Base-by-base conservation (phyloP, 2,329 filamentous ascomycete species). In the Fusarium sarcochroum region DNA sequence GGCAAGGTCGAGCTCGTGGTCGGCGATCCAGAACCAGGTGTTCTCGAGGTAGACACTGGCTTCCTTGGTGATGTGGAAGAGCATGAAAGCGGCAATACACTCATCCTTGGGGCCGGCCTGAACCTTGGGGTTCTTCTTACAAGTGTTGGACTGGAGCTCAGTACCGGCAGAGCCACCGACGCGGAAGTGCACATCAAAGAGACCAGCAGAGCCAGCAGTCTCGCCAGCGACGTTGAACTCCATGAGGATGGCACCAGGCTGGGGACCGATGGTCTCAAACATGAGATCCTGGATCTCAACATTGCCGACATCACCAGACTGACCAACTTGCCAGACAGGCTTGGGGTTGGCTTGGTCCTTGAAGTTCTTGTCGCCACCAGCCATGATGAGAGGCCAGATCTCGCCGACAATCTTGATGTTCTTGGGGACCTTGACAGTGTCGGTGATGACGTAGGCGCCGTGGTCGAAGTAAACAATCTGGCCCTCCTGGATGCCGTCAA, bases 141-240 rank as follows among this genome's bases (percentile, higher is more conserved):
- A 98, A 56, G 85, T 90, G 78, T 93, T 86, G 18, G 90, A 91
- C 80, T 97, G 93, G 17, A 98, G 87, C 69, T 92, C 81, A 27
- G 94, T 97, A 63, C 95, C 95, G 6, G 92, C 90, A 55, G 91
- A 90, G 42, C 96, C 96, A 73, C 94, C 95, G 73, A 99, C 88
- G 76, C 96, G 93, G 82, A 96, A 91, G 84, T 99, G 96, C n/a
- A 94, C 90, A 75, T 99, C 96, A 93, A 94, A 99, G 80, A 98
- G 90, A 66, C 89, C 95, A 20, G 90, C 90, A 2, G 89, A 87
- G 46, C 93, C 93, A 59, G 90, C 86, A 56, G 80, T 84, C 71
- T 86, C 78, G 35, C 89, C 90, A 42, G 88, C 89, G 41, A 97
- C 84, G 80, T 98, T 98, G 92, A 93, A 98, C 79, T 98, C 88